These are phyloP conservation scores for Trypanosoma avium DNA, from an alignment of 208 protist genomes.

Conservation along the genomic window DNA sequence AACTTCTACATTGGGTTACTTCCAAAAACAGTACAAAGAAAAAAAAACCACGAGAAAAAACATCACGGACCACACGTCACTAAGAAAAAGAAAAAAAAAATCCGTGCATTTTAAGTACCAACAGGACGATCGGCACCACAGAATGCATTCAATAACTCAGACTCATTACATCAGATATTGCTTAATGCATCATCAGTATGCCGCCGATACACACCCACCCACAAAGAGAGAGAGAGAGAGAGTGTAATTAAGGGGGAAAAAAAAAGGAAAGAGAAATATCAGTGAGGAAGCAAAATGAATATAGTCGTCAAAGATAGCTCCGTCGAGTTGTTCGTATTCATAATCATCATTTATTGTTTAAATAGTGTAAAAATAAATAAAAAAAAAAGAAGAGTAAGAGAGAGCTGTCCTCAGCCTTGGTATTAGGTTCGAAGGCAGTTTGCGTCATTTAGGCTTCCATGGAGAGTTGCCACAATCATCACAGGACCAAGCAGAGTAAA, in stretches of 20 bases:
- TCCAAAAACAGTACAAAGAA: too few relatives aligned
- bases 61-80: not conserved
- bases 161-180: constrained; percentile 25
- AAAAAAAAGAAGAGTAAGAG: not conserved
- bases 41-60: constrained; percentile 27
- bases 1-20: too few relatives aligned
- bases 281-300: constrained; percentile 5
- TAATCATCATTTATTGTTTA: not conserved
- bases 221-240: not conserved
- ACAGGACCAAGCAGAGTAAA: not conserved
- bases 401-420: constrained; percentile 21
- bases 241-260: not conserved
- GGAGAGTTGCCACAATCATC: constrained; percentile 35
- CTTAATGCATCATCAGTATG: constrained; percentile 1
- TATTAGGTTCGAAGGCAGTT: constrained; percentile 32
- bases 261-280: not conserved
- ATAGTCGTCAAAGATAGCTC: not conserved
- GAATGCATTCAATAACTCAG: constrained; percentile 1
- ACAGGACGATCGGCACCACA: not conserved
- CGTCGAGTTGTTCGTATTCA: not conserved
- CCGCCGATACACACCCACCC: not conserved
- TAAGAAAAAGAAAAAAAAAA: too few relatives aligned
- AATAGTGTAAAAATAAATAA: not conserved
- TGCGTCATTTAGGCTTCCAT: constrained; percentile 22
- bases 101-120: not conserved